Percentiles rank a stretch among this genome's conserved stretches.
These are phyloP conservation scores for Uronychia binucleata DNA, from an alignment of 73 alveolate species.

Conservation along the genomic window DNA sequence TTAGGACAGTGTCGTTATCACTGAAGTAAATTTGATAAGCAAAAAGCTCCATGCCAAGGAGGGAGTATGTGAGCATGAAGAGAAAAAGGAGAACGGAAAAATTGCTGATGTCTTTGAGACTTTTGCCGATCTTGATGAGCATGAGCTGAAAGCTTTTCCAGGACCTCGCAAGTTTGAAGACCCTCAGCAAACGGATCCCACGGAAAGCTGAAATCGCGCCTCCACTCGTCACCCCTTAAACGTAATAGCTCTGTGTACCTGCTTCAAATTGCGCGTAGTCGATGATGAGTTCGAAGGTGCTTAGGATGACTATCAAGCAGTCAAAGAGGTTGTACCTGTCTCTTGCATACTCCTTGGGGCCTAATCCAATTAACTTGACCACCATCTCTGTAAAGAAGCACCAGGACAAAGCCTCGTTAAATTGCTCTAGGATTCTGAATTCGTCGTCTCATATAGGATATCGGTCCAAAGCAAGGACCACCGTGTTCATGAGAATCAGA, in stretches of 20 bases:
- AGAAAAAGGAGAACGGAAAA: constrained; percentile 45
- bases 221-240: constrained; percentile 11
- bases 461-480: constrained; percentile 35
- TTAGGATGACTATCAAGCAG: constrained; percentile 35
- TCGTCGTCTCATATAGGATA: constrained; percentile 18
- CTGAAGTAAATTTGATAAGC: constrained; percentile 48
- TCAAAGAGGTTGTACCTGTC: constrained; percentile 74
- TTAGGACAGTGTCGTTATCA: neutral
- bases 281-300: constrained; percentile 47
- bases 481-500: constrained; percentile 45
- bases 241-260: too few species aligned
- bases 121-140: constrained; percentile 33
- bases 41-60: constrained; percentile 69
- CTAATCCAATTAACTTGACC: constrained; percentile 61
- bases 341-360: constrained; percentile 54
- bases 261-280: constrained; percentile 24
- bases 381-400: constrained; percentile 54
- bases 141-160: constrained; percentile 47
- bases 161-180: constrained; percentile 42
- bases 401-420: constrained; percentile 13
- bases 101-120: constrained; percentile 22
- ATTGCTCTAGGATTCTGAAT: neutral
- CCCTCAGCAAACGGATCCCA: constrained; percentile 65
- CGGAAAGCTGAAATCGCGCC: constrained; percentile 65
- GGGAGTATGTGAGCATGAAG: constrained; percentile 49